phyloP scores from a whole-genome alignment of 2,329 filamentous ascomycete genomes.

The Colletotrichum sublineola region DNA sequence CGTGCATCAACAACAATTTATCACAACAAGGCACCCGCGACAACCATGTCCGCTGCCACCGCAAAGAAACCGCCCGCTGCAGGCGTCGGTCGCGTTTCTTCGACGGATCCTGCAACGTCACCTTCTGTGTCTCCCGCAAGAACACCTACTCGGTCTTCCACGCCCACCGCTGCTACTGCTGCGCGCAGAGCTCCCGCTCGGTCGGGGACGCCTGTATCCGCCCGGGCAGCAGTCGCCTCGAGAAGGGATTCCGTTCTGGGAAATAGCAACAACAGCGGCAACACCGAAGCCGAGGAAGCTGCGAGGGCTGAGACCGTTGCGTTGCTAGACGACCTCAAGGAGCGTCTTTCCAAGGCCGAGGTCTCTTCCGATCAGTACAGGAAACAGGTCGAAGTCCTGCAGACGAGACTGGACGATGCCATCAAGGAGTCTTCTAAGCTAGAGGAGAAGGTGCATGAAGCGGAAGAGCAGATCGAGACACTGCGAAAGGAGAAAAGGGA shows the following conservation, averaged over 20 bases:
- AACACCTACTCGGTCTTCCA: conserved; percentile 60
- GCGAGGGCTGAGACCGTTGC: conserved; percentile 84
- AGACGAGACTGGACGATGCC: conserved; percentile 88
- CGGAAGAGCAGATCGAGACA: conserved; percentile 84
- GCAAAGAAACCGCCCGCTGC: conserved; percentile 67
- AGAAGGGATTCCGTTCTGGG: conserved; percentile 65
- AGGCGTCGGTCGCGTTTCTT: conserved; percentile 61
- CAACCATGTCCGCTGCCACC: conserved; percentile 64
- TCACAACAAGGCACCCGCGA: conserved; percentile 27
- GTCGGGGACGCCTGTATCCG: conserved; percentile 76
- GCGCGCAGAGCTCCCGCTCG: conserved; percentile 76
- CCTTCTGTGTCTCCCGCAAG: conserved; percentile 47
- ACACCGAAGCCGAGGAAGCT: conserved; percentile 74
- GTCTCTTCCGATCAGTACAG: conserved; percentile 81
- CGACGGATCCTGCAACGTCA: conserved; percentile 52
- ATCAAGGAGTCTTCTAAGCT: conserved; percentile 85
- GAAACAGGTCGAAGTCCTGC: conserved; percentile 87
- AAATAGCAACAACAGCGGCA: conserved; percentile 54
- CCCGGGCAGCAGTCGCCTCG: conserved; percentile 73
- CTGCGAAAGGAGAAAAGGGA: conserved; percentile 90
- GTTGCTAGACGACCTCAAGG: conserved; percentile 85
- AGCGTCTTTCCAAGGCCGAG: conserved; percentile 85
- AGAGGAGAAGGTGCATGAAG: conserved; percentile 90
- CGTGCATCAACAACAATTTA: conserved; percentile 47
- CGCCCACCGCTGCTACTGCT: conserved; percentile 60